phyloP scores from a whole-genome alignment of 2,329 filamentous ascomycete species.

The Ramichloridium luteum region DNA sequence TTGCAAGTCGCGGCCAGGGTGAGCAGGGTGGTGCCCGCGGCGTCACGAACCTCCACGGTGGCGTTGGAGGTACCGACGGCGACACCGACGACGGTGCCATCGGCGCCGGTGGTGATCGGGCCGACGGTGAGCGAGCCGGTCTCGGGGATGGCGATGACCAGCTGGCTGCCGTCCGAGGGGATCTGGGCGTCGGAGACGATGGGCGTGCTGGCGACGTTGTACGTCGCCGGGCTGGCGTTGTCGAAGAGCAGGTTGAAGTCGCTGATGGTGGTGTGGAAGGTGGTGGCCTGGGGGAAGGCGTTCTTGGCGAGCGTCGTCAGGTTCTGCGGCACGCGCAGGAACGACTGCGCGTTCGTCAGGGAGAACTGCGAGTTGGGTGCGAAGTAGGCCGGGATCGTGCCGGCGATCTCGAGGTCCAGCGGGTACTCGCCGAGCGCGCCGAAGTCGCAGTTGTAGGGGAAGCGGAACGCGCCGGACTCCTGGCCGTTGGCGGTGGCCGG shows the following conservation, averaged over 20 bases:
- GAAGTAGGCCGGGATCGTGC: slow-evolving; percentile 3
- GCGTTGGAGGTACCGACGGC: slow-evolving; percentile 2
- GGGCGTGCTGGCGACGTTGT: slow-evolving; percentile 1
- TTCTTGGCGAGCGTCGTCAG: slow-evolving; percentile 3
- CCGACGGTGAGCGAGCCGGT: slow-evolving; percentile 2
- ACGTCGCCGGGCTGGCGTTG: slow-evolving; percentile 2
- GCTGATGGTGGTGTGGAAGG: slow-evolving; percentile 2
- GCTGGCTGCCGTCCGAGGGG: not conserved
- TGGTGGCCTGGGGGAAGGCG: slow-evolving; percentile 1
- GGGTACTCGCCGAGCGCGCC: slow-evolving; percentile 1
- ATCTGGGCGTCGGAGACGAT: not conserved
- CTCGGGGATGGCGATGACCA: slow-evolving; percentile 2
- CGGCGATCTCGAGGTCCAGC: slow-evolving; percentile 3
- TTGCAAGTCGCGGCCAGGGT: slow-evolving; percentile 2
- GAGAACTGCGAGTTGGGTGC: slow-evolving; percentile 1
- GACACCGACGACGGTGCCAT: slow-evolving; percentile 2
- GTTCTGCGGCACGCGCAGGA: slow-evolving; percentile 2
- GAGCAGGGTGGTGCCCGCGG: not conserved
- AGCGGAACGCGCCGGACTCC: slow-evolving; percentile 4
- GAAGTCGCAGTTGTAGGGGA: slow-evolving; percentile 6
- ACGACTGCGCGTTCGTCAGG: slow-evolving; percentile 2
- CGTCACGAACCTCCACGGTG: not conserved
- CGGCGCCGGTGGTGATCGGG: slow-evolving; percentile 2
- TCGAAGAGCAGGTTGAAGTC: slow-evolving; percentile 2
- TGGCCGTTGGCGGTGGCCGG: not conserved